Percentiles rank a stretch among this genome's conserved stretches.
These are phyloP conservation scores for Metarhizium robertsii DNA, from an alignment of 2,329 filamentous ascomycete genomes.

Conservation along the genomic window DNA sequence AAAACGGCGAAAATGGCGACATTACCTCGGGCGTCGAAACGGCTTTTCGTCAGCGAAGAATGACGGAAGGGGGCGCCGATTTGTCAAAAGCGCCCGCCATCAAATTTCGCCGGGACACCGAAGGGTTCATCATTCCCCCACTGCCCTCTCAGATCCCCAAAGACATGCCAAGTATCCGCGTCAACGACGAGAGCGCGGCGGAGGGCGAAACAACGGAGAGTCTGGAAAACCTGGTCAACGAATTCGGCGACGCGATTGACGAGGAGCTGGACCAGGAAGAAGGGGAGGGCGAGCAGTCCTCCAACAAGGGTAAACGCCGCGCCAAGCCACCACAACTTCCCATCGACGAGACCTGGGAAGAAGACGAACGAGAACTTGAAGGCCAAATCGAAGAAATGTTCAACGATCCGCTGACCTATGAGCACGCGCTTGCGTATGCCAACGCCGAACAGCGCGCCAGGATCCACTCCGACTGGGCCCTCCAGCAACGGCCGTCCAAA, in stretches of 20 bases:
- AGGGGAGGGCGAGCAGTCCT: not conserved
- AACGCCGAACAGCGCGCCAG: constrained; percentile 46
- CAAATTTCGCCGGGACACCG: constrained; percentile 46
- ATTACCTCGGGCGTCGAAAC: not conserved
- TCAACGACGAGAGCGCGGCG: constrained; percentile 7
- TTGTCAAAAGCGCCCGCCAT: constrained; percentile 23
- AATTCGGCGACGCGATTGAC: constrained; percentile 34
- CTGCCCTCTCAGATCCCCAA: constrained; percentile 30
- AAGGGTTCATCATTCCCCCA: constrained; percentile 59
- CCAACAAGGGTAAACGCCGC: constrained; percentile 14
- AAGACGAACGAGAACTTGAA: constrained; percentile 56
- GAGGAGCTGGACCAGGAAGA: constrained; percentile 16
- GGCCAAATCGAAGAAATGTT: constrained; percentile 63
- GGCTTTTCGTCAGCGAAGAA: constrained; percentile 6
- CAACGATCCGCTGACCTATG: constrained; percentile 47
- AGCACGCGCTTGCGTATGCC: constrained; percentile 49
- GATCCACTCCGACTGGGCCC: constrained; percentile 42
- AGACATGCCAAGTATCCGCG: constrained; percentile 16
- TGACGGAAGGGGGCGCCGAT: constrained; percentile 23
- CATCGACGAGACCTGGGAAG: constrained; percentile 53
- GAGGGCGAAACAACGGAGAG: constrained; percentile 19
- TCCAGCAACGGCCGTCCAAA: constrained; percentile 36
- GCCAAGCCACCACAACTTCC: constrained; percentile 38
- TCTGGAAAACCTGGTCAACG: constrained; percentile 31
- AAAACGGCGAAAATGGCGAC: constrained; percentile 12